Percentiles rank a stretch among this genome's conserved stretches.
phyloP scores from a whole-genome alignment of 768 basidiomycete species.

The Leccinum olivaceopallidum region DNA sequence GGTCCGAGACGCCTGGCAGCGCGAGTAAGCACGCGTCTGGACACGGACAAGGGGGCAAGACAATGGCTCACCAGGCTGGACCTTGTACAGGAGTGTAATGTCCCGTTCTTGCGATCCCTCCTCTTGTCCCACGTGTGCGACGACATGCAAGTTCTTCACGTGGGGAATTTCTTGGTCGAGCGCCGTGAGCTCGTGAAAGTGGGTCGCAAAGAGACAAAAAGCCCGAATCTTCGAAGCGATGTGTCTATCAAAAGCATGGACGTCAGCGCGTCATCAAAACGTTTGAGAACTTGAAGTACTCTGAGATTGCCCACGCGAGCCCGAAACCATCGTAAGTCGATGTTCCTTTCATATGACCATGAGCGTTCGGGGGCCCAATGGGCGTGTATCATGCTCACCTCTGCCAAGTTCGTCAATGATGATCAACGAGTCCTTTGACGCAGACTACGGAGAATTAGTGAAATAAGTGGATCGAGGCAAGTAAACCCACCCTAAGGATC shows the following conservation, averaged over 20 bases:
- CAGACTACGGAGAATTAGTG: slow-evolving; percentile 54
- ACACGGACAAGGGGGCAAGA: background rate
- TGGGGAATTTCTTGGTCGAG: slow-evolving; percentile 83
- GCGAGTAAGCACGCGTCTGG: background rate
- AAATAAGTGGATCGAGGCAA: background rate
- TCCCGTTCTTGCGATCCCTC: slow-evolving; percentile 57
- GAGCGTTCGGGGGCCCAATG: background rate
- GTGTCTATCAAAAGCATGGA: slow-evolving; percentile 53
- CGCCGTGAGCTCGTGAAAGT: slow-evolving; percentile 96
- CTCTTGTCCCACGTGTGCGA: slow-evolving; percentile 78
- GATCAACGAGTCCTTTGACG: slow-evolving; percentile 88
- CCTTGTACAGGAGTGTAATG: slow-evolving; percentile 78
- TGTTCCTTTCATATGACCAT: slow-evolving; percentile 54
- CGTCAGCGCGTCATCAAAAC: background rate
- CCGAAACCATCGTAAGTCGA: slow-evolving; percentile 98
- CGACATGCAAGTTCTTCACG: slow-evolving; percentile 94
- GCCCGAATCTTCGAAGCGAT: slow-evolving; percentile 91
- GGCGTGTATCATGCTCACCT: slow-evolving; percentile 43
- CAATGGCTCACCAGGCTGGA: slow-evolving; percentile 66
- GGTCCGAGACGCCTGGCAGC: slow-evolving; percentile 79
- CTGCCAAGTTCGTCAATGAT: slow-evolving; percentile 97
- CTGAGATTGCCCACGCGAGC: slow-evolving; percentile 97
- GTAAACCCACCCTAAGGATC: slow-evolving; percentile 71
- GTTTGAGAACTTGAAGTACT: slow-evolving; percentile 51
- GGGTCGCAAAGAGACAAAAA: slow-evolving; percentile 96